Evolutionary conservation across 805 yeast genomes (phyloP).

Genomic region (Candida germanica): DNA sequence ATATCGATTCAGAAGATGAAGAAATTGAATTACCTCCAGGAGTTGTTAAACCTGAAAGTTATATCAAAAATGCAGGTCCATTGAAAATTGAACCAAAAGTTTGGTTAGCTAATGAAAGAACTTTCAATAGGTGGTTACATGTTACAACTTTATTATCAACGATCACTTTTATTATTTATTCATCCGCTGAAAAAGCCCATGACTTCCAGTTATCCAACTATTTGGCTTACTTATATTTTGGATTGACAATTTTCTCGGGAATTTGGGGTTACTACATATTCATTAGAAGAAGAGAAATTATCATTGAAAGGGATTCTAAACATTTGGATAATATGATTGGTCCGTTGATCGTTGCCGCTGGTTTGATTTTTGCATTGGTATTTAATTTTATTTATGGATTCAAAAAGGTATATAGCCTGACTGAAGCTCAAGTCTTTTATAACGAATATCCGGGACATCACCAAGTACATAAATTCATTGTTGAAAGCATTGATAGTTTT

Average conservation of each 20-base stretch:
- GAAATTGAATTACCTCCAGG: constrained; percentile 88
- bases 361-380: constrained; percentile 61
- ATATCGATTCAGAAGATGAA: constrained; percentile 76
- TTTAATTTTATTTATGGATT: constrained; percentile 71
- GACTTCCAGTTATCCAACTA: constrained; percentile 60
- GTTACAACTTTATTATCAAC: constrained; percentile 83
- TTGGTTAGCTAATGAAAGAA: constrained; percentile 97
- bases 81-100: constrained; percentile 95
- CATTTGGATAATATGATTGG: constrained; percentile 91
- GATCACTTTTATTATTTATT: constrained; percentile 79
- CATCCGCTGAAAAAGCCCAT: constrained; percentile 66
- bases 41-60: constrained; percentile 73
- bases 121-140: constrained; percentile 92
- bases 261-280: constrained; percentile 86
- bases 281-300: constrained; percentile 64
- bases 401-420: constrained; percentile 17
- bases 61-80: constrained; percentile 87
- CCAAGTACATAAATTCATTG: constrained; percentile 32
- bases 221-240: constrained; percentile 79
- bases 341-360: constrained; percentile 74
- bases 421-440: constrained; percentile 27
- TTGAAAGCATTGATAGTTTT: constrained; percentile 5
- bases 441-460: constrained; percentile 31
- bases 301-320: constrained; percentile 76
- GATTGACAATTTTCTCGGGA: constrained; percentile 76